Evolutionary conservation across 208 protist species (phyloP).

Genomic region (Herpetomonas tarakana): DNA sequence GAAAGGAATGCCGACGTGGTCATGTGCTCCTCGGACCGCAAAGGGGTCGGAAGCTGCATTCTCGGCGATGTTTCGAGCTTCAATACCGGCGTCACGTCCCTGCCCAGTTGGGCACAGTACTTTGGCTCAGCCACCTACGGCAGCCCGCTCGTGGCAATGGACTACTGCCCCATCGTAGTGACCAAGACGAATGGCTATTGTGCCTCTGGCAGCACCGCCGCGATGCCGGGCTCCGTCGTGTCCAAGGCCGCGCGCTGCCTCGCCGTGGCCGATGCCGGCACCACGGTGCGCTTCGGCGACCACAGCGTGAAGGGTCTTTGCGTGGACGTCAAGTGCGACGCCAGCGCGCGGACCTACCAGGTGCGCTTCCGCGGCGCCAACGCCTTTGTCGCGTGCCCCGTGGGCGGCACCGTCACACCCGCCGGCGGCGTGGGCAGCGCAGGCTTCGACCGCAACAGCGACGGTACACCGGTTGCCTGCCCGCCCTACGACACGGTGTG

Average conservation of each 20-base stretch:
- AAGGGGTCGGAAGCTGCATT: no score
- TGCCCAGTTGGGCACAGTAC: constrained; percentile 4
- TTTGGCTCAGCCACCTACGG: background rate
- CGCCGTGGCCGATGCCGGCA: background rate
- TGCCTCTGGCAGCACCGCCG: constrained; percentile 3
- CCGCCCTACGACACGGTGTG: background rate
- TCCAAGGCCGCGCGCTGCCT: constrained; percentile 2
- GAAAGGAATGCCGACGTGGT: no score
- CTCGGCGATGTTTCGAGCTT: no score
- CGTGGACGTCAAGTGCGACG: constrained; percentile 9
- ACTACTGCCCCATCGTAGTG: constrained; percentile 10
- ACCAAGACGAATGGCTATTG: no score
- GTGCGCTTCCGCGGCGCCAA: background rate
- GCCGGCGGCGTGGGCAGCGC: background rate
- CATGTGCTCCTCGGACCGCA: no score
- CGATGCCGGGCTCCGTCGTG: background rate
- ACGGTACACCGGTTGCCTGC: no score
- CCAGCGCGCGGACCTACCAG: background rate
- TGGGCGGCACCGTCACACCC: background rate
- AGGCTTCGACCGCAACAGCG: no score
- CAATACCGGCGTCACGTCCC: no score
- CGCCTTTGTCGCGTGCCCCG: background rate
- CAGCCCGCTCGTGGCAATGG: background rate
- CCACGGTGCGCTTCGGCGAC: no score
- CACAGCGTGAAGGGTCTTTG: constrained; percentile 3